A percentile compares a stretch with the other conserved stretches of the same genome.
Evolutionary conservation across 2,329 filamentous ascomycete species (phyloP).

Genomic region (Beauveria sp.): DNA sequence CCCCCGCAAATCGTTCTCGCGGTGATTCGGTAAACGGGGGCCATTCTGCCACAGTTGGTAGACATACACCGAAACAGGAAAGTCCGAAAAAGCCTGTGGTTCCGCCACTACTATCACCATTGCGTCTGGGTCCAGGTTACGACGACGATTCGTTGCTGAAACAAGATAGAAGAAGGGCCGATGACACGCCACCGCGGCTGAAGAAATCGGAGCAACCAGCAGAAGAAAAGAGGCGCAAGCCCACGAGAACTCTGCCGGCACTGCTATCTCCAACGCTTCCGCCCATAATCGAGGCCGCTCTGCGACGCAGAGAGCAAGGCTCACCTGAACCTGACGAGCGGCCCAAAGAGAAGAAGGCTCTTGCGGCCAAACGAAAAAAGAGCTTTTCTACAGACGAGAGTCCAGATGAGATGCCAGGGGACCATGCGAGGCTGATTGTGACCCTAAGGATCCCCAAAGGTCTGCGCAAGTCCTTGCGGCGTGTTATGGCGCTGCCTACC

Average conservation of each 20-base stretch:
- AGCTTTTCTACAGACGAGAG: conserved; percentile 19
- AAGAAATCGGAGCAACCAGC: conserved; percentile 21
- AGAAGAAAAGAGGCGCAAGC: conserved; percentile 30
- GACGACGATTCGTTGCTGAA: conserved; percentile 22
- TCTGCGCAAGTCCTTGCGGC: conserved; percentile 35
- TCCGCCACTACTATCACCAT: conserved; percentile 46
- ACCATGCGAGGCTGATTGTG: conserved; percentile 30
- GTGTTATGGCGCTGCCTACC: conserved; percentile 36
- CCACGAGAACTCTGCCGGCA: conserved; percentile 34
- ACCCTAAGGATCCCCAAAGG: conserved; percentile 42
- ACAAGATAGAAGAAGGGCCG: conserved; percentile 20
- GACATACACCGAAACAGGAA: conserved; percentile 32
- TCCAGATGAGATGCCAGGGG: conserved; percentile 25
- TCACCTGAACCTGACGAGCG: conserved; percentile 7
- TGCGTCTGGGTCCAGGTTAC: conserved; percentile 39
- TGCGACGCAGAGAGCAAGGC: conserved; percentile 23
- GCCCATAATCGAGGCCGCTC: conserved; percentile 40
- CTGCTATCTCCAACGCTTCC: conserved; percentile 51
- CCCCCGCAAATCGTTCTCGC: conserved; percentile 31
- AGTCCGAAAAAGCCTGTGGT: conserved; percentile 32
- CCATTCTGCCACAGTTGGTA: conserved; percentile 25
- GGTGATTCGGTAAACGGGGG: conserved; percentile 36
- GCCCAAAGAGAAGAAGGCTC: conserved; percentile 11
- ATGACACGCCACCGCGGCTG: conserved; percentile 11
- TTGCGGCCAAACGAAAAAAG: conserved; percentile 20